Evolutionary conservation across 169 alveolate species (phyloP).

Genomic region (Amoebophrya sp.): DNA sequence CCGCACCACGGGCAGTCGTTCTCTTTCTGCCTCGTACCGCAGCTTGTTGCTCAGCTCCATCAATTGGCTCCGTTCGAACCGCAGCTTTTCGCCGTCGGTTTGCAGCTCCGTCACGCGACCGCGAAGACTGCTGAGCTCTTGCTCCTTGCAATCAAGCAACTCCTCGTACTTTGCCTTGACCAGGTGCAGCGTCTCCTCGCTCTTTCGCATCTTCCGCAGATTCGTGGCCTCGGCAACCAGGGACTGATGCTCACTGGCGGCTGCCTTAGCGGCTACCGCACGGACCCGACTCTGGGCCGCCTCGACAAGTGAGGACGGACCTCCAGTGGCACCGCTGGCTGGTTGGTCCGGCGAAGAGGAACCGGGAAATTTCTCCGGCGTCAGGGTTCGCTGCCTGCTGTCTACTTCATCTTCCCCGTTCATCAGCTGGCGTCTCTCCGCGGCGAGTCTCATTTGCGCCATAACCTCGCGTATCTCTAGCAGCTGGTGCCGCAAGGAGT

Average conservation of each 20-base stretch:
- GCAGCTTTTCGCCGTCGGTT: background rate
- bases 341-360: background rate
- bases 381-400: background rate
- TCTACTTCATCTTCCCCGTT: background rate
- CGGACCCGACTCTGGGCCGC: background rate
- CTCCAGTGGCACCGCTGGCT: too few relatives aligned
- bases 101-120: background rate
- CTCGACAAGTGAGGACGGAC: too few relatives aligned
- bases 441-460: too few relatives aligned
- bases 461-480: background rate
- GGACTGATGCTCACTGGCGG: background rate
- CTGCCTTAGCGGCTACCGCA: background rate
- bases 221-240: background rate
- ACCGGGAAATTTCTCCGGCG: background rate
- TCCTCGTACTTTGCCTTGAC: background rate
- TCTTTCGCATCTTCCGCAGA: background rate
- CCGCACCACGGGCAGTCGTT: too few relatives aligned
- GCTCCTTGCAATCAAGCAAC: background rate
- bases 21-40: background rate
- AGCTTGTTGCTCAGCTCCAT: slow-evolving; percentile 13
- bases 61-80: background rate
- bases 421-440: background rate
- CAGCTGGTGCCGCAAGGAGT: background rate
- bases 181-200: background rate
- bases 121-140: background rate